phyloP scores from a whole-genome alignment of 768 basidiomycete species.

The Sporobolomyces roseus region DNA sequence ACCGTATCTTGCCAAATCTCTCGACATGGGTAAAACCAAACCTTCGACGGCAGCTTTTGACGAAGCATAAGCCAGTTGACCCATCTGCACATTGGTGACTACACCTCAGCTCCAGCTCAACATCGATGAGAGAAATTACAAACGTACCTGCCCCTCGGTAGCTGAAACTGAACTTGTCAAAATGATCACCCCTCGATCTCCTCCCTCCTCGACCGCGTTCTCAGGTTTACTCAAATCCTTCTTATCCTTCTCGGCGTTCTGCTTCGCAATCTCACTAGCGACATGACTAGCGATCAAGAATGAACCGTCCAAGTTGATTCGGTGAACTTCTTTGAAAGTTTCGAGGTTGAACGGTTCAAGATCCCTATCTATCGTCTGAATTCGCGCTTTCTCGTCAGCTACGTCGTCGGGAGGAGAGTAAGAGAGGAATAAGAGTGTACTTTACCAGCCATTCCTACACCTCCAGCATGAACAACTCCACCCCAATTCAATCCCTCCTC shows the following conservation, averaged over 20 bases:
- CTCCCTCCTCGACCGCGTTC: slow-evolving; percentile 48
- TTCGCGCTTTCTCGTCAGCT: background rate
- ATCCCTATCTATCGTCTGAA: background rate
- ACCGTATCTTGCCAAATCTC: slow-evolving; percentile 58
- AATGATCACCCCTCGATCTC: slow-evolving; percentile 59
- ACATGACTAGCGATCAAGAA: slow-evolving; percentile 62
- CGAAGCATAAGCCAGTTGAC: slow-evolving; percentile 60
- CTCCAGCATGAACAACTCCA: slow-evolving; percentile 62
- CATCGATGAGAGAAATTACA: background rate
- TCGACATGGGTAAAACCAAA: slow-evolving; percentile 62
- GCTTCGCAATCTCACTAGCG: slow-evolving; percentile 55
- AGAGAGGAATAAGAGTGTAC: slow-evolving; percentile 25
- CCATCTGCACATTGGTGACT: slow-evolving; percentile 53
- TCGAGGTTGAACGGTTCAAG: slow-evolving; percentile 46
- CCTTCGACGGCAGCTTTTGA: slow-evolving; percentile 59
- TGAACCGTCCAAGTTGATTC: slow-evolving; percentile 58
- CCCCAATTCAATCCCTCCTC: slow-evolving; percentile 55
- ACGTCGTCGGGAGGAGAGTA: slow-evolving; percentile 38
- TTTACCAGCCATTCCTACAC: slow-evolving; percentile 52
- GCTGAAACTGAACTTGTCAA: slow-evolving; percentile 29
- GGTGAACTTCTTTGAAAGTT: slow-evolving; percentile 57
- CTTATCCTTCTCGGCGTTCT: background rate
- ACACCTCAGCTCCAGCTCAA: background rate
- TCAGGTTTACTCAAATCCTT: slow-evolving; percentile 16
- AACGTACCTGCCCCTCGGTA: slow-evolving; percentile 39